Percentiles rank a stretch among this genome's conserved stretches.
Conservation (phyloP, 2,329 filamentous ascomycete species). For the Cladosporium sp. region DNA sequence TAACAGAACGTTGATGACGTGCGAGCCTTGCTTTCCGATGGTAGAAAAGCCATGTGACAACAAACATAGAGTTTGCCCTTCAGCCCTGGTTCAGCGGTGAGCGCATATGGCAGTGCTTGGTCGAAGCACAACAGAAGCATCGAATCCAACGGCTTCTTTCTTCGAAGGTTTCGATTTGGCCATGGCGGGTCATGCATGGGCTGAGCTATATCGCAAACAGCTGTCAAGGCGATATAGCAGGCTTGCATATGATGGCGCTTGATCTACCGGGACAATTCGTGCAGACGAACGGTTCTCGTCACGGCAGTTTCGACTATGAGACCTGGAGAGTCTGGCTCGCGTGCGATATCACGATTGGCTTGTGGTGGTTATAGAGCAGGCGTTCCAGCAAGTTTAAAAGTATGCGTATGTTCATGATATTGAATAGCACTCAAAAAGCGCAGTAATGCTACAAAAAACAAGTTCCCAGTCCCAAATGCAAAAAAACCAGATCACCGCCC, state of each 20-base stretch:
- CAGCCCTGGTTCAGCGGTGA: background rate
- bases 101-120: background rate
- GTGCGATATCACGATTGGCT: too few relatives aligned
- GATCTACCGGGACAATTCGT: background rate
- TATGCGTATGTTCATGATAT: conserved; percentile 8
- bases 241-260: background rate
- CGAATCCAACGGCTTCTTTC: background rate
- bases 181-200: background rate
- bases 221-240: conserved; percentile 4
- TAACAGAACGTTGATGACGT: background rate
- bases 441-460: conserved; percentile 14
- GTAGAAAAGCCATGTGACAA: background rate
- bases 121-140: background rate
- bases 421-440: background rate
- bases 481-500: conserved; percentile 3
- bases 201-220: background rate
- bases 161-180: background rate
- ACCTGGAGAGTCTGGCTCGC: too few relatives aligned
- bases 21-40: background rate
- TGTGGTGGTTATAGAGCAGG: too few relatives aligned
- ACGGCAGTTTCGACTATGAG: background rate
- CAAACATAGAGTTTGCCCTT: background rate
- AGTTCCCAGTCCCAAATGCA: background rate
- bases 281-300: background rate
- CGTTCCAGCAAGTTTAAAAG: background rate